Evolutionary conservation across 1,284 basidiomycete species (phyloP), one percentile per base, ranked within the genome.

Genomic region (Takashimella tepidaria): DNA sequence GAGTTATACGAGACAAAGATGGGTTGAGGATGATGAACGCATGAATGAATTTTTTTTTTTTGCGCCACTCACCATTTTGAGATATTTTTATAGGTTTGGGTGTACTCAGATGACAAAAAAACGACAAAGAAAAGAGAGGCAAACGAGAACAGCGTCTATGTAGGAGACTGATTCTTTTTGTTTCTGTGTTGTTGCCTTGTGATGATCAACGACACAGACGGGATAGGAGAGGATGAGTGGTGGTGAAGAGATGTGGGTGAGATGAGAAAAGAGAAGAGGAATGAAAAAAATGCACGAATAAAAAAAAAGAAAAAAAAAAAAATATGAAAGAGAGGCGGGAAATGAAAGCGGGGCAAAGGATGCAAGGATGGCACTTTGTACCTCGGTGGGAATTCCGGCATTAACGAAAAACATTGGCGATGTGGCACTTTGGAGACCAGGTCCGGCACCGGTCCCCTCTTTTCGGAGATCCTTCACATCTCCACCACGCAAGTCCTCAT

Each of bases 11-110:
- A 16, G 31, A 37, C 8, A 8, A 8, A 16, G 31, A 8, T 37
- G 31, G 31, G 31, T 8, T 37, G 16, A 37, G 31, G n/a, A n/a
- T n/a, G n/a, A n/a, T n/a, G n/a, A n/a, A n/a, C n/a, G n/a, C n/a
- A n/a, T n/a, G n/a, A n/a, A n/a, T n/a, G 8, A 16, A 37, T 37
- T 37, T 8, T 8, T 37, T 8, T 8, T 37, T 8, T 37, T 37
- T 16, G 16, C 31, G 31, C 31, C 31, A 67, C 71, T 60, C 56
- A 73, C 71, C 71, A 73, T 73, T 64, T 69, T 73, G 63, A 51
- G 54, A 58, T 50, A 43, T 51, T 64, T 62, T 66, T 68, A 27
- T 19, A 41, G 16, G 43, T n/a, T n/a, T n/a, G n/a, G n/a, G n/a
- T n/a, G n/a, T n/a, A n/a, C n/a, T n/a, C n/a, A n/a, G n/a, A n/a